Base-by-base conservation (phyloP, 768 basidiomycete genomes). In the Mycena rosella region DNA sequence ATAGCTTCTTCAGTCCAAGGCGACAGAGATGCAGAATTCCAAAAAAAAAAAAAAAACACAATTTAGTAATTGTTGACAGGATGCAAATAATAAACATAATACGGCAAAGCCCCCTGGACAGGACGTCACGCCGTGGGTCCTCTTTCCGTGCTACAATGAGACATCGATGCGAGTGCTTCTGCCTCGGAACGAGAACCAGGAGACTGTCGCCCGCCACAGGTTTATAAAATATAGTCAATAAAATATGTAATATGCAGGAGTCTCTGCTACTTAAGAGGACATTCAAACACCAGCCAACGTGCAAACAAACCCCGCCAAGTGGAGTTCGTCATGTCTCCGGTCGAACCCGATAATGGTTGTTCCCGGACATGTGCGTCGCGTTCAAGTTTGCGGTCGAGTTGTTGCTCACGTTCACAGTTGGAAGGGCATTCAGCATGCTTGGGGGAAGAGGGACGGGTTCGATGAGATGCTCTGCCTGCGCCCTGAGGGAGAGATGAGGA, bases 381-480 rank as follows among this genome's bases (percentile, higher is more conserved):
- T 64, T 68, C 57, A 68, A 24, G 8, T 24, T 64, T 17, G 67
- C 49, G 3, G 67, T 64, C 38, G 55, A 60, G 52, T 63, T 68
- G 61, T 63, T 62, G 27, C 26, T 38, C 1, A 68, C n/a, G 10
- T 38, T 17, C 26, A 63, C 15, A 8, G 67, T 32, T 20, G 48
- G 9, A 0, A 56, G 27, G 24, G 60, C 42, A 14, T 42, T 60
- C 22, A 63, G 42, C 67, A 68, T 64, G 57, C 62, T 68, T 10
- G 67, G 67, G 1, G 67, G 67, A 2, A 68, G 51, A 3, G 67
- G 71, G 3, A 73, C 61, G 6, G 65, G 69, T 36, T 68, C 63
- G 53, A 68, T 65, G 63, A 73, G 68, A 17, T 59, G 63, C 34
- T 73, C 67, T 26, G 70, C 72, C 17, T 63, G 56, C 3, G 69